These are phyloP conservation scores for Lycium ferocissimum DNA, from an alignment of 257 asterid species.

Conservation along the genomic window DNA sequence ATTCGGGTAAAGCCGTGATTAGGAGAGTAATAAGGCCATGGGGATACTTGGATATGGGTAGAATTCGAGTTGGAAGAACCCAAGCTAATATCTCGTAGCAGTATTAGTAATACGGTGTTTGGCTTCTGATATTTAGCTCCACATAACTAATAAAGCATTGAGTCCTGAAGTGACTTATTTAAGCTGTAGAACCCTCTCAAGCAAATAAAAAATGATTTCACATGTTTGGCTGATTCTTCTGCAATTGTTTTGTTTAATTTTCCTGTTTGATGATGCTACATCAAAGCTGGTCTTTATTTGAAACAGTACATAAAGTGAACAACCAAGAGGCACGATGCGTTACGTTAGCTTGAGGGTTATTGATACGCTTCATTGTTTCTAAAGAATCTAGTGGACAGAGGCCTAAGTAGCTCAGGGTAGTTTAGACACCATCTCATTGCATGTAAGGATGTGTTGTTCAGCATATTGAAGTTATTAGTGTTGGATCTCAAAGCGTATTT, in stretches of 20 bases:
- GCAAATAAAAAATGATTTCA: neutral
- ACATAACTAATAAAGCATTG: neutral
- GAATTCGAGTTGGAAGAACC: no score
- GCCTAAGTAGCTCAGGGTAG: neutral
- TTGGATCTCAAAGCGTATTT: neutral
- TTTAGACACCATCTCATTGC: neutral
- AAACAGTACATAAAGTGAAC: neutral
- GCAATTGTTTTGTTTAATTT: neutral
- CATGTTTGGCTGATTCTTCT: neutral
- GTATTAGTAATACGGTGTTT: neutral
- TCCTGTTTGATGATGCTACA: neutral
- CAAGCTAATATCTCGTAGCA: neutral
- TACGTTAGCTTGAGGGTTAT: neutral
- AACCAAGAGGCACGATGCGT: neutral
- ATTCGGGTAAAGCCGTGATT: no score
- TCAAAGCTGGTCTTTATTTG: neutral
- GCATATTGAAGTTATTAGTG: neutral
- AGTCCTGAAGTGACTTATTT: neutral
- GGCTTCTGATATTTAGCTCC: neutral
- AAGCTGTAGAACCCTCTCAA: neutral
- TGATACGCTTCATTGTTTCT: neutral
- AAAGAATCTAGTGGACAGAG: constrained; percentile 7
- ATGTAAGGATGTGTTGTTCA: neutral
- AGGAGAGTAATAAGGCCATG: no score
- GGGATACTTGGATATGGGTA: no score